phyloP scores from a whole-genome alignment of 768 basidiomycete species.

The Panaeolus papilionaceus region DNA sequence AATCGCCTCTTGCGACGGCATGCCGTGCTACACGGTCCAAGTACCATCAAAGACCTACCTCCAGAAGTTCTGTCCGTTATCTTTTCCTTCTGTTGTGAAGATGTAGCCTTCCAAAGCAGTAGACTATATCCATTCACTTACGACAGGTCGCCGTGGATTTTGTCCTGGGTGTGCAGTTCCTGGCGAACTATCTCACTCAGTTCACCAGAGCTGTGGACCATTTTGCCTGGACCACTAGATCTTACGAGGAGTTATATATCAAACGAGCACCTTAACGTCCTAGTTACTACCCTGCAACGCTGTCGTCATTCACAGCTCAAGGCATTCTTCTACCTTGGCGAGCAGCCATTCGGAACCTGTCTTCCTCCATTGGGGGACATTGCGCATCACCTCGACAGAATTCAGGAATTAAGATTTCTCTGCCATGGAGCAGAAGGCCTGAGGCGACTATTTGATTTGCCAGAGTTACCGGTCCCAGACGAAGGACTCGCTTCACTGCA shows the following conservation, averaged over 20 bases:
- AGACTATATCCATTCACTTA: neutral
- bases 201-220: neutral
- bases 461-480: neutral
- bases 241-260: neutral
- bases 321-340: neutral
- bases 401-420: neutral
- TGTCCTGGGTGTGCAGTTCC: neutral
- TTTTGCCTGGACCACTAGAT: neutral
- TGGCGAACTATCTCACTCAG: neutral
- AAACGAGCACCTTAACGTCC: neutral
- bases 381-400: neutral
- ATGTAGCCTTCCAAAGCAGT: neutral
- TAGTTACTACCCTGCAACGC: neutral
- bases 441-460: neutral
- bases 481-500: neutral
- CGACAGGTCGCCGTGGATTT: slow-evolving; percentile 1
- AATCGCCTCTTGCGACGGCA: neutral
- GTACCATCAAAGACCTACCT: neutral
- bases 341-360: neutral
- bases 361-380: neutral
- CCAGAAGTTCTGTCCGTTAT: neutral
- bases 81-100: neutral
- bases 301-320: neutral
- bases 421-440: neutral
- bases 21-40: neutral